Evolutionary conservation across 2,329 filamentous ascomycete species (phyloP), one percentile per base, ranked within the genome.

Genomic region (Paecilomyces sp.): DNA sequence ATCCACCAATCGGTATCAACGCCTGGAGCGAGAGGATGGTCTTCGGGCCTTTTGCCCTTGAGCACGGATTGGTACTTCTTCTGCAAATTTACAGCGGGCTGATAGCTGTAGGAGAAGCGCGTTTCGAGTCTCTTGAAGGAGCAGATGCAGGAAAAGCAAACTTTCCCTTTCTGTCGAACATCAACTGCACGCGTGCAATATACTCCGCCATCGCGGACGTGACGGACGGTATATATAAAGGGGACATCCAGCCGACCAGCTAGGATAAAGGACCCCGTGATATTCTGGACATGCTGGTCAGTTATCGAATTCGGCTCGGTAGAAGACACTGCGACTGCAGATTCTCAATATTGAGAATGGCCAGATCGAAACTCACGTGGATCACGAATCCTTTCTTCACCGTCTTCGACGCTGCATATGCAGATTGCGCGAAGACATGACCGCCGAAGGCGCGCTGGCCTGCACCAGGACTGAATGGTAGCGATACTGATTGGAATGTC

Each of bases 391-490:
- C 82, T 30, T 74, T 70, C 5, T 65, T 67, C 12, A 84, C 79
- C 1, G 82, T 85, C 61, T 83, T 79, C 8, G 79, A 79, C 8
- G 83, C 82, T 15, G 82, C 82, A 74, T 80, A 85, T 15, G 80
- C 81, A 33, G 82, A 79, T 68, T 85, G 83, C n/a, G 80, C 79
- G 63, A 80, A 84, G 3, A 84, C 81, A 71, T 85, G 81, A 1
- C 82, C 82, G 12, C 82, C 82, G 68, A 83, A 84, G 0, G 71
- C 72, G 15, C 74, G 68, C 6, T 70, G 71, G 2, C 74, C 77
- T 0, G 80, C 79, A 11, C 75, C 72, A 61, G 77, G 22, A 9
- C 5, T 30, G 51, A 25, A 82, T 2, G 73, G 74, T 3, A 56
- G 55, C 36, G 70, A 63, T 13, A 69, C 52, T 1, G 74, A 62